These are phyloP conservation scores for Apophysomyces ossiformis DNA, from an alignment of 371 early-diverging fungal genomes.

Conservation along the genomic window DNA sequence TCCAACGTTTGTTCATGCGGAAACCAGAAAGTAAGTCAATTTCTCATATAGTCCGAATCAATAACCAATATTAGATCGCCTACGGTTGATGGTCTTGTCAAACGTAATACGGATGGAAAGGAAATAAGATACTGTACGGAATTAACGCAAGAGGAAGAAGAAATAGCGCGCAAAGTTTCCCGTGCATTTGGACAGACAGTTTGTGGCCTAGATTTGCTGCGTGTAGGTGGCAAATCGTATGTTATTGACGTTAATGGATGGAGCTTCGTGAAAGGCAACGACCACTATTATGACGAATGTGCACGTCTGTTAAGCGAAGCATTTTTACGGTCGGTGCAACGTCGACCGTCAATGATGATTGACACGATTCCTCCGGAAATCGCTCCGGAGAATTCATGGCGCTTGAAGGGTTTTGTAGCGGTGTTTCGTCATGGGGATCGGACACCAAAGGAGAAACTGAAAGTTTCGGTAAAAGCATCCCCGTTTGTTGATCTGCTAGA, in stretches of 20 bases:
- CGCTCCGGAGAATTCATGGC: constrained; percentile 87
- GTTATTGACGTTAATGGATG: constrained; percentile 99
- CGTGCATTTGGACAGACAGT: constrained; percentile 90
- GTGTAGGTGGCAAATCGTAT: constrained; percentile 84
- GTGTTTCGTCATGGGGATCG: constrained; percentile 96
- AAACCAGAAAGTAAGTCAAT: constrained; percentile 89
- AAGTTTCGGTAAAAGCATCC: constrained; percentile 70
- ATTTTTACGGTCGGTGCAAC: constrained; percentile 48
- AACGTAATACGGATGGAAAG: constrained; percentile 96
- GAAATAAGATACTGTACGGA: constrained; percentile 93
- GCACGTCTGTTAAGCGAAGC: constrained; percentile 73
- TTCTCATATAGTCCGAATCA: background rate
- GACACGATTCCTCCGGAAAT: constrained; percentile 64
- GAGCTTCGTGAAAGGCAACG: constrained; percentile 99
- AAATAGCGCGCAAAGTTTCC: constrained; percentile 82
- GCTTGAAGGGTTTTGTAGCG: constrained; percentile 89
- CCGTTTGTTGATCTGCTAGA: constrained; percentile 75
- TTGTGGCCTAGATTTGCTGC: constrained; percentile 96
- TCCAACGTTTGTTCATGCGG: constrained; percentile 90
- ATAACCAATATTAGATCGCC: constrained; percentile 73
- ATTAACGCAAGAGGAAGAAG: constrained; percentile 82
- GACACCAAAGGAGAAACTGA: constrained; percentile 97
- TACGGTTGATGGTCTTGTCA: constrained; percentile 96
- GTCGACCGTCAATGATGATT: constrained; percentile 60
- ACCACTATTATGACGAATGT: constrained; percentile 91